Conservation (phyloP, 2,329 filamentous ascomycete genomes). For the Onygenales sp. region DNA sequence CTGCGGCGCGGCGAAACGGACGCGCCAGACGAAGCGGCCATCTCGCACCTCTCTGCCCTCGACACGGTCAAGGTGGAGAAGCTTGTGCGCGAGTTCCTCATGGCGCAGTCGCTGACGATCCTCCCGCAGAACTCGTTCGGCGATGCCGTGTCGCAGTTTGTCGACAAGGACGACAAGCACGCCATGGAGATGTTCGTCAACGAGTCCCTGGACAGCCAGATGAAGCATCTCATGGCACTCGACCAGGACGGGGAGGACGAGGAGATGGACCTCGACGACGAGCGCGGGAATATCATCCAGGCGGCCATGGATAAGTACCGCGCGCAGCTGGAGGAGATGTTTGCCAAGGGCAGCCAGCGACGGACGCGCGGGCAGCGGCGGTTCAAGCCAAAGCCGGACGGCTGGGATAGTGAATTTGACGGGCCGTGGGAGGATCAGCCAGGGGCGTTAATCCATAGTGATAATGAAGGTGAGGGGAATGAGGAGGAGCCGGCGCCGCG, state of each 20-base stretch:
- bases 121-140: constrained; percentile 87
- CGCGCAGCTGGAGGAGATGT: constrained; percentile 59
- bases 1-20: constrained; percentile 35
- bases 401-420: constrained; percentile 84
- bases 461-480: constrained; percentile 40
- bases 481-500: constrained; percentile 39
- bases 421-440: constrained; percentile 77
- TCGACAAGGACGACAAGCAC: constrained; percentile 90
- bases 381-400: constrained; percentile 65
- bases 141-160: constrained; percentile 85
- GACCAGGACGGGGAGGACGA: constrained; percentile 58
- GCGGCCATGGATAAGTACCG: constrained; percentile 65
- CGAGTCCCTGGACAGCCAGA: constrained; percentile 60
- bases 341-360: constrained; percentile 55
- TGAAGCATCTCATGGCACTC: constrained; percentile 58
- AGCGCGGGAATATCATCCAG: constrained; percentile 58
- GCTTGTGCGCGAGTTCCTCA: constrained; percentile 78
- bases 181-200: constrained; percentile 76
- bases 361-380: constrained; percentile 42
- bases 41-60: constrained; percentile 50
- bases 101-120: constrained; percentile 81
- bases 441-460: constrained; percentile 50
- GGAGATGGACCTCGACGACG: constrained; percentile 58
- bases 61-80: constrained; percentile 81
- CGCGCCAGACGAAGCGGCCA: constrained; percentile 47